Base-by-base conservation (phyloP, 2,329 filamentous ascomycete species). In the Pyrenophora graminea region DNA sequence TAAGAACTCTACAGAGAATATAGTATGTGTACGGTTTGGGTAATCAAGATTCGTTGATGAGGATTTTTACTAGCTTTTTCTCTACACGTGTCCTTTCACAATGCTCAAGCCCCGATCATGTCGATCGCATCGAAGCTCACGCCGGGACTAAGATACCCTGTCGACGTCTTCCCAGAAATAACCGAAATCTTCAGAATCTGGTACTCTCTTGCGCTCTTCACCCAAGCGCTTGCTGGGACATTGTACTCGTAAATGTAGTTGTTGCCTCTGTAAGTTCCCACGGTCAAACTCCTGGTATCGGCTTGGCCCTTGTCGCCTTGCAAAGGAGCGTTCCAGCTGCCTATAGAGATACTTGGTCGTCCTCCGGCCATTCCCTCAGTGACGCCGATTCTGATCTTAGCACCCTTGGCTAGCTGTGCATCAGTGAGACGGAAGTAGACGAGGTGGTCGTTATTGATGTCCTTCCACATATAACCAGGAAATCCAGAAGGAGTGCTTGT, bases 401-500 rank as follows among this genome's bases (percentile, higher is more conserved):
- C 55, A 27, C 48, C 50, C 10, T 51, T 37, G 5, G 72, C 63
- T 1, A 65, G 51, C 39, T 65, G 61, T 3, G 52, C 55, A 39
- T 57, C 48, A 4, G 25, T 58, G 12, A 66, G 48, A 21, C 59
- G 67, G 64, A 77, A 77, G 62, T 77, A 77, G 13, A 77, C 64
- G 21, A 77, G 45, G 43, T 75, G 70, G 39, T 71, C 66, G 59
- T 75, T 77, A 63, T 77, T 77, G 42, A 77, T 50, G 37, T 73
- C 74, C 27, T 71, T 68, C 74, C 74, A 77, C 48, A 77, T 75
- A 53, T 77, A 77, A 2, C 73, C 72, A 0, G 74, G 75, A 59
- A 77, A 75, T 32, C 49, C 39, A 30, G 42, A 51, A 1, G 49
- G 21, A 3, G 36, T 25, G 15, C 49, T 51, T 13, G 55, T 65